Evolutionary conservation across 148 eudicot genomes (phyloP).

Genomic region (Silene uniflora): DNA sequence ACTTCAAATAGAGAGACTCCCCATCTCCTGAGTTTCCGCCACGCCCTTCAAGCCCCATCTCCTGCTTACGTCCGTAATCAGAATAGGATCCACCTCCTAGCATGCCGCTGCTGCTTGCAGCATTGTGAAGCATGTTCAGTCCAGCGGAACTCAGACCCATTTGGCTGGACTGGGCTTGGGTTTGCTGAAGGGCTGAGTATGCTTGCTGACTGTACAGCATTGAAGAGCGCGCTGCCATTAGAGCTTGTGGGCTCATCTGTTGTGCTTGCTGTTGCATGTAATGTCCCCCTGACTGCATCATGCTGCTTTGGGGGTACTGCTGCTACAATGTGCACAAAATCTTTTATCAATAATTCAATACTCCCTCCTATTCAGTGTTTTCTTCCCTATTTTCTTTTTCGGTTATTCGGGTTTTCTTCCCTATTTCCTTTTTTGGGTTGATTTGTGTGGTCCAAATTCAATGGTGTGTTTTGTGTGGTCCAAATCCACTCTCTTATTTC

Average conservation of each 20-base stretch:
- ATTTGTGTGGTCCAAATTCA: no score
- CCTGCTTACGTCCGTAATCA: conserved; percentile 68
- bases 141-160: conserved; percentile 75
- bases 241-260: conserved; percentile 64
- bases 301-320: conserved; percentile 49
- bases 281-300: conserved; percentile 60
- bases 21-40: conserved; percentile 42
- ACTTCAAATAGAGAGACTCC: conserved; percentile 68
- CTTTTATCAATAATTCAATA: no score
- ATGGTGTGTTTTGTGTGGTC: no score
- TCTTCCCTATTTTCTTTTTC: no score
- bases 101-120: conserved; percentile 27
- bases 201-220: conserved; percentile 87
- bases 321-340: neutral
- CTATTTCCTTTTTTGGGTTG: no score
- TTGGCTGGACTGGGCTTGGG: conserved; percentile 58
- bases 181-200: conserved; percentile 69
- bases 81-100: conserved; percentile 46
- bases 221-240: conserved; percentile 88
- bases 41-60: conserved; percentile 49
- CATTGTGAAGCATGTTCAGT: conserved; percentile 66
- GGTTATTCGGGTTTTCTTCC: no score
- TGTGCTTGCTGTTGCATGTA: conserved; percentile 85
- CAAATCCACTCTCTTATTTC: no score
- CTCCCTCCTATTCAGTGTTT: no score